Evolutionary conservation across 495 filamentous ascomycete species (phyloP), one percentile per base, ranked within the genome.

Genomic region (Penicillium silybi): DNA sequence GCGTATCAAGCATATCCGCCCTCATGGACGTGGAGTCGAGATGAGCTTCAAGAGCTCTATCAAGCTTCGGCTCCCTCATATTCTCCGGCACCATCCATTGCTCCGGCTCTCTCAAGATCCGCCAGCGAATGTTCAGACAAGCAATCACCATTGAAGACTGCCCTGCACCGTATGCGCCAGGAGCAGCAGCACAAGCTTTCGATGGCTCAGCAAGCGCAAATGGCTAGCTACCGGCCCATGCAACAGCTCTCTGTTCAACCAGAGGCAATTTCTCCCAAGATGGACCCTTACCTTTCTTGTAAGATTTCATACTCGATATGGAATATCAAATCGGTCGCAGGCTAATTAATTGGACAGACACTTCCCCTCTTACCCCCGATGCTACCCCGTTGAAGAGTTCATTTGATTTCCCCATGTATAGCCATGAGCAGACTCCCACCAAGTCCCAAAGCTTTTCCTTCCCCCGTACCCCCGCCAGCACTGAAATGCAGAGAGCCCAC

Each of bases 211-310:
- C 19, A 40, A 16, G 56, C 56, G 29, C 62, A 61, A 32, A 37
- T 61, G 20, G 60, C 57, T 40, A 45, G 55, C 17, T 58, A 64
- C 44, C 45, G 54, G 25, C 46, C 66, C 25, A 63, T 70, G 56
- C 62, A 73, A 25, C 65, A 64, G 44, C 54, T 70, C 44, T 72
- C 72, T 55, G 59, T 70, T 58, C 70, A 74, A 54, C 70, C 70
- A 48, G 69, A 74, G 57, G 50, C 52, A 41, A 58, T 60, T 34
- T 63, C 60, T 16, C 59, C 62, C 11, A 59, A 62, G 29, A 75
- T 77, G 74, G 53, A 89, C 83, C 25, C 85, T 82, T 56, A 72
- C 71, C 20, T 56, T 55, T 57, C 54, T 45, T 66, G 63, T 64
- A 58, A 46, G 60, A 44, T 22, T 23, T 11, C 22, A 11, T 7